A percentile compares a stretch with the other conserved stretches of the same genome.
Evolutionary conservation across 805 yeast species (phyloP).

Genomic region (Isabelozyma gotoi): DNA sequence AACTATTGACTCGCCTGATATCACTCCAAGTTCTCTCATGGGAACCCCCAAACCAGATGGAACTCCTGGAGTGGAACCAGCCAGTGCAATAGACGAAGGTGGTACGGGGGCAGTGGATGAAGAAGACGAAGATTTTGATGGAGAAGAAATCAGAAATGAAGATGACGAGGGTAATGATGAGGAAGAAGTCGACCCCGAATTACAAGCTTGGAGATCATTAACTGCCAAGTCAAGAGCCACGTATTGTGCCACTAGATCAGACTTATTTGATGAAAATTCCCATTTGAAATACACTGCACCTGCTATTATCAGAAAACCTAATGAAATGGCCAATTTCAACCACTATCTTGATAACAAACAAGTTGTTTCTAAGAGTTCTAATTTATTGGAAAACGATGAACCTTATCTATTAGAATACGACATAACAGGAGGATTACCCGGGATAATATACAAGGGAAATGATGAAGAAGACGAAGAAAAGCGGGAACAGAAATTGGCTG

Average conservation of each 20-base stretch:
- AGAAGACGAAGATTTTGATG: conserved; percentile 41
- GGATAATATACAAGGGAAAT: conserved; percentile 52
- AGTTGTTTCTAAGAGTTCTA: conserved; percentile 43
- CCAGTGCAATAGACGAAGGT: conserved; percentile 3
- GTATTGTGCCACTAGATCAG: conserved; percentile 66
- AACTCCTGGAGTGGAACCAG: conserved; percentile 10
- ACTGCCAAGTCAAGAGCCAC: conserved; percentile 80
- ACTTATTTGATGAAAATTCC: conserved; percentile 57
- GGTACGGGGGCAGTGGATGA: conserved; percentile 34
- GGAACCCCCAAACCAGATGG: conserved; percentile 10
- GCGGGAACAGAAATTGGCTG: conserved; percentile 36
- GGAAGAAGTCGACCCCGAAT: conserved; percentile 71
- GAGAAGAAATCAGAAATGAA: conserved; percentile 37
- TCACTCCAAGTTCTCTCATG: conserved; percentile 7
- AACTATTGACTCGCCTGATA: conserved; percentile 16
- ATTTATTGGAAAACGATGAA: conserved; percentile 54
- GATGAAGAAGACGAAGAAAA: conserved; percentile 41
- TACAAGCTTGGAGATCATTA: conserved; percentile 79
- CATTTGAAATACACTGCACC: conserved; percentile 64
- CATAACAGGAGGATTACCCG: conserved; percentile 76
- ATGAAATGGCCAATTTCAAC: conserved; percentile 63
- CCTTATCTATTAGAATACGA: conserved; percentile 82
- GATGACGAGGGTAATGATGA: conserved; percentile 46
- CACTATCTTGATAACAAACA: conserved; percentile 42
- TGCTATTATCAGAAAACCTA: conserved; percentile 66